Percentiles rank a stretch among this genome's conserved stretches.
These are phyloP conservation scores for Thoreauomyces humboldtii DNA, from an alignment of 192 early-diverging fungal species.

Conservation along the genomic window DNA sequence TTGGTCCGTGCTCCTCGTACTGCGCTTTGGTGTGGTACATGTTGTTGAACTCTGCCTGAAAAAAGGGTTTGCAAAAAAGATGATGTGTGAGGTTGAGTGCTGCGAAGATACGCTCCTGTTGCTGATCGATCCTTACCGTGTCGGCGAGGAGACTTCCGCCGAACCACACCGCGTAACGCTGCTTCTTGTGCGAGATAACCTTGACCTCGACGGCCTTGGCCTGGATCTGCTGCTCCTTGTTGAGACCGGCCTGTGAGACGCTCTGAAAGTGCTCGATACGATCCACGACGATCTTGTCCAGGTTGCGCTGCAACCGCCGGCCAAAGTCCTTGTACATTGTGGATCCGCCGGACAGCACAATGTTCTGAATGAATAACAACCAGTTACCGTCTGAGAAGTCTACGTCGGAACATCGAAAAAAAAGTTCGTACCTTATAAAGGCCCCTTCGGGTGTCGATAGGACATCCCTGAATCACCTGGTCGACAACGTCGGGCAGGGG, in stretches of 20 bases:
- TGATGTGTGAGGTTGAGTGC: too few species aligned
- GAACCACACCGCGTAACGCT: slow-evolving; percentile 99
- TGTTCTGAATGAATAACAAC: slow-evolving; percentile 64
- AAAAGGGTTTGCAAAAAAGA: too few species aligned
- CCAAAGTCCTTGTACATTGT: slow-evolving; percentile 99
- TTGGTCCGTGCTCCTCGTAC: slow-evolving; percentile 96
- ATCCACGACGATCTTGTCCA: slow-evolving; percentile 81
- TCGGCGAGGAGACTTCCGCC: slow-evolving; percentile 93
- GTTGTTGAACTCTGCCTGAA: slow-evolving; percentile 84
- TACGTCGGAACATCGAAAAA: not conserved
- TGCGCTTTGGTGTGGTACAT: slow-evolving; percentile 97
- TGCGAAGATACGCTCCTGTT: too few species aligned
- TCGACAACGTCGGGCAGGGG: slow-evolving; percentile 96
- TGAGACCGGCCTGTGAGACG: slow-evolving; percentile 31
- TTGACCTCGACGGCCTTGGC: slow-evolving; percentile 91
- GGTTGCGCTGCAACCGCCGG: slow-evolving; percentile 91
- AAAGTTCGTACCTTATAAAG: slow-evolving; percentile 74
- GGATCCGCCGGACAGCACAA: slow-evolving; percentile 96
- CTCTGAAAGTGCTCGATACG: slow-evolving; percentile 36
- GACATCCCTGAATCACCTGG: slow-evolving; percentile 92
- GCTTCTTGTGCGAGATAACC: slow-evolving; percentile 97
- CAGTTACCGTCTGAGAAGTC: not conserved
- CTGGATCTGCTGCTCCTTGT: slow-evolving; percentile 46
- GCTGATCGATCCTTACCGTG: too few species aligned
- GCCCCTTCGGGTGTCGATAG: slow-evolving; percentile 94